phyloP scores from a whole-genome alignment of 1,284 basidiomycete genomes.

The Macrocystidia cucumis region DNA sequence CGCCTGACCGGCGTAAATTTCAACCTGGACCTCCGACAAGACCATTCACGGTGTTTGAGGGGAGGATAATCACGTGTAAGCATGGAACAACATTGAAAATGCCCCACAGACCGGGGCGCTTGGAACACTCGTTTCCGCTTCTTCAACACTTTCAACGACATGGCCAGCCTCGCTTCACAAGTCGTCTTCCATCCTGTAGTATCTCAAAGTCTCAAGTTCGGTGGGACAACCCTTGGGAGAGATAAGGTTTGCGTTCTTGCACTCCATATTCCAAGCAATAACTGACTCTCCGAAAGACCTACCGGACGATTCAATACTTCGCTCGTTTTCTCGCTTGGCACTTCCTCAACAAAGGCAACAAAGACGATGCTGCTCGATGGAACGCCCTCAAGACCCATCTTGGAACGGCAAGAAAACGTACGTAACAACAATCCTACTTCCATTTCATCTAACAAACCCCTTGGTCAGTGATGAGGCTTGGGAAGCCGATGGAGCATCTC shows the following conservation, averaged over 20 bases:
- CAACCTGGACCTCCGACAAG: background rate
- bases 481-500: slow-evolving; percentile 92
- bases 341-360: slow-evolving; percentile 55
- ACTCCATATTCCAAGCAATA: slow-evolving; percentile 1
- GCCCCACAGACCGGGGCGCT: no score
- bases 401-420: slow-evolving; percentile 74
- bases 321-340: slow-evolving; percentile 89
- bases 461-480: slow-evolving; percentile 85
- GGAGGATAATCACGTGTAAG: slow-evolving; percentile 17
- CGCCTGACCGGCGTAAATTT: no score
- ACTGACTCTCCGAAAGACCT: slow-evolving; percentile 57
- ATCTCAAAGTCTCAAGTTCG: slow-evolving; percentile 70
- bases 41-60: slow-evolving; percentile 3
- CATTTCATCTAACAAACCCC: slow-evolving; percentile 6
- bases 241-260: slow-evolving; percentile 62
- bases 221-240: slow-evolving; percentile 76
- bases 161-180: slow-evolving; percentile 66
- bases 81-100: slow-evolving; percentile 12
- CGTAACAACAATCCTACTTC: slow-evolving; percentile 18
- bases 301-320: slow-evolving; percentile 90
- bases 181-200: slow-evolving; percentile 80
- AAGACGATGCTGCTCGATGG: slow-evolving; percentile 65
- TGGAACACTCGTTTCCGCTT: background rate
- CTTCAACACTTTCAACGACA: slow-evolving; percentile 17
- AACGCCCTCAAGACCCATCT: slow-evolving; percentile 76